These are phyloP conservation scores for Pyronema omphalodes DNA, from an alignment of 495 filamentous ascomycete genomes.

Conservation along the genomic window DNA sequence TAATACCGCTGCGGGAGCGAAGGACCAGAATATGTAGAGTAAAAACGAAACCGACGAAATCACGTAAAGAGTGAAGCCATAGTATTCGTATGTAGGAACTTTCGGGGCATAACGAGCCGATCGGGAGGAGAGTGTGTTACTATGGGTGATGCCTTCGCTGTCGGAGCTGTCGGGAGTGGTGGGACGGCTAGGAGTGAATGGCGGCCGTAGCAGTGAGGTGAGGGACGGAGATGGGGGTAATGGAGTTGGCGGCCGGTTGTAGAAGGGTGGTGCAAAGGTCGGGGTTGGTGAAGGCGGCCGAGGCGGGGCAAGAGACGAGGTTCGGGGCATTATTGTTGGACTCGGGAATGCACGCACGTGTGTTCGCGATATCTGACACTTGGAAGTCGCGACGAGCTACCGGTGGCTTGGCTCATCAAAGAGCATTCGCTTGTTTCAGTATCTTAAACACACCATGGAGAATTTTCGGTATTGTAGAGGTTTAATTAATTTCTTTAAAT, in stretches of 20 bases:
- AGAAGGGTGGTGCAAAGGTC: constrained; percentile 72
- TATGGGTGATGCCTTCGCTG: constrained; percentile 53
- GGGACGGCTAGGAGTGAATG: constrained; percentile 61
- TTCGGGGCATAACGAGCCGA: constrained; percentile 78
- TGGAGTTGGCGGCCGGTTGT: constrained; percentile 72
- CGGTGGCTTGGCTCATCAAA: no score
- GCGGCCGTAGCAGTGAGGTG: constrained; percentile 77
- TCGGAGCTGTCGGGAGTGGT: constrained; percentile 84
- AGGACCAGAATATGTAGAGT: constrained; percentile 87
- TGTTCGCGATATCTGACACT: no score
- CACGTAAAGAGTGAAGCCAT: constrained; percentile 91
- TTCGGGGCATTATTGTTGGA: not conserved
- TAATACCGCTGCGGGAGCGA: constrained; percentile 76
- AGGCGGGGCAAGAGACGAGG: not conserved
- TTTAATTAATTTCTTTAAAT: no score
- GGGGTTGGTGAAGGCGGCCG: constrained; percentile 24
- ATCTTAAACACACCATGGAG: no score
- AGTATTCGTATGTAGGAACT: constrained; percentile 97
- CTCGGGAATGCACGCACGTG: no score
- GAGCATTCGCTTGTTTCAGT: no score
- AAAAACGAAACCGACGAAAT: constrained; percentile 62
- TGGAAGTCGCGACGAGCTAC: not conserved
- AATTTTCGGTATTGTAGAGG: no score
- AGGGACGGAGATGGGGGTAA: constrained; percentile 84
- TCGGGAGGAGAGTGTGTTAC: constrained; percentile 41